phyloP scores from a whole-genome alignment of 1,139 yeast species.

The Nakaseomyces kungkrabaensis region DNA sequence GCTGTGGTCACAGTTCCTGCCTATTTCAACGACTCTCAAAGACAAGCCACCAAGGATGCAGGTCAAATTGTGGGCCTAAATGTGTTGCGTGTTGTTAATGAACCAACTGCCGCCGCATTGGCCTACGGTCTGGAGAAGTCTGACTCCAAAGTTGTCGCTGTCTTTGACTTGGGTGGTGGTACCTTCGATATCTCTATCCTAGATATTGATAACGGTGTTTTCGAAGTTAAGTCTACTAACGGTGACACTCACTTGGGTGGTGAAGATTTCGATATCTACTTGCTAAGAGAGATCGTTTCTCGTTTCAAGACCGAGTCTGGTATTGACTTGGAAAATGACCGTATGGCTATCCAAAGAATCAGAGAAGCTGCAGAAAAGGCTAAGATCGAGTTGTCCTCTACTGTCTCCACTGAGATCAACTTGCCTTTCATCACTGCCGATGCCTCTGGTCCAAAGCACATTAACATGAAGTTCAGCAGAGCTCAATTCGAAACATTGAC shows the following conservation, averaged over 20 bases:
- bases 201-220: constrained; percentile 92
- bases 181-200: constrained; percentile 94
- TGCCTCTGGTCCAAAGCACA: constrained; percentile 7
- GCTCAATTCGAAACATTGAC: constrained; percentile 88
- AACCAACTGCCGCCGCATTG: constrained; percentile 97
- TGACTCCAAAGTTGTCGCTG: constrained; percentile 80
- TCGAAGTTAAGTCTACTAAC: constrained; percentile 95
- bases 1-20: constrained; percentile 99
- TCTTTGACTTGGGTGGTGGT: constrained; percentile 98
- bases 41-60: constrained; percentile 98
- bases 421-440: constrained; percentile 7
- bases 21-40: constrained; percentile 94
- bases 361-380: constrained; percentile 99
- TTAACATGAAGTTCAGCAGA: constrained; percentile 62
- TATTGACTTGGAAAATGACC: constrained; percentile 78
- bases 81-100: constrained; percentile 95
- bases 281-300: constrained; percentile 83
- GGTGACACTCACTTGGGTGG: constrained; percentile 99
- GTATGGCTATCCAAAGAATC: constrained; percentile 99
- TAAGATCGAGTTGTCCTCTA: constrained; percentile 93
- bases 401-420: constrained; percentile 42
- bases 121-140: constrained; percentile 94
- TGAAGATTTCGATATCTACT: constrained; percentile 84
- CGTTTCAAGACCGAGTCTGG: constrained; percentile 90
- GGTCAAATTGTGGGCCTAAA: constrained; percentile 96